Base-by-base conservation (phyloP, 495 filamentous ascomycete genomes). In the Penicillium cataractarum region DNA sequence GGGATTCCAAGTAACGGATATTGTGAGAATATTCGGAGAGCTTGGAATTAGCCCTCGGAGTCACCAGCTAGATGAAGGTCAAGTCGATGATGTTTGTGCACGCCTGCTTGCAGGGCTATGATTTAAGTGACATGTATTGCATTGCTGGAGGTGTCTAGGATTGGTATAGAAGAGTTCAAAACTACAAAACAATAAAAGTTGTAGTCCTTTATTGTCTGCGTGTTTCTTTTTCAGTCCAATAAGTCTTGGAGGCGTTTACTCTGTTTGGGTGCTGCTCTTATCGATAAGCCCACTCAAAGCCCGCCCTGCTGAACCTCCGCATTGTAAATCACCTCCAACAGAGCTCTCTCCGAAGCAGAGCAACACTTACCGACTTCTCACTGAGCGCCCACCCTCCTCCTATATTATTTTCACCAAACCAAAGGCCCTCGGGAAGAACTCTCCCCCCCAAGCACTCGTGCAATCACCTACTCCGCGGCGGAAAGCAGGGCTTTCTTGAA, bases 1-100 rank as follows among this genome's bases (percentile, higher is more conserved):
- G 95, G 95, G 95, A 40, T 99, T 99, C 65, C 89, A 93, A 61
- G 84, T 97, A n/a, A 89, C 91, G 53, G 81, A 84, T 33, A 92
- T 99, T 2, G 95, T 98, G 6, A 84, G 86, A 22, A 92, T 93
- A 4, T 94, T 99, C 66, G 84, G 87, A 61, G 90, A 81, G 57
- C 90, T 93, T 17, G 90, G 92, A 2, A 92, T 97, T 62, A 89
- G 93, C 61, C 84, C 83, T 24, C 89, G 86, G 58, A 86, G 83
- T 27, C 91, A 91, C 0, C 83, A 91, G 68, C 79, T 96, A 42
- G 91, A 93, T 66, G 90, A 92, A 64, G 92, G 88, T 7, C 92
- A 90, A 66, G 91, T 94, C 84, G 92, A 90, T 15, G 92, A 97
- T 70, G 90, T 97, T 64, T 96, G 92, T 9, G 90, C 91, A 46